A percentile compares a stretch with the other conserved stretches of the same genome.
phyloP scores from a whole-genome alignment of 768 basidiomycete genomes.

The Termitomyces titanicus region DNA sequence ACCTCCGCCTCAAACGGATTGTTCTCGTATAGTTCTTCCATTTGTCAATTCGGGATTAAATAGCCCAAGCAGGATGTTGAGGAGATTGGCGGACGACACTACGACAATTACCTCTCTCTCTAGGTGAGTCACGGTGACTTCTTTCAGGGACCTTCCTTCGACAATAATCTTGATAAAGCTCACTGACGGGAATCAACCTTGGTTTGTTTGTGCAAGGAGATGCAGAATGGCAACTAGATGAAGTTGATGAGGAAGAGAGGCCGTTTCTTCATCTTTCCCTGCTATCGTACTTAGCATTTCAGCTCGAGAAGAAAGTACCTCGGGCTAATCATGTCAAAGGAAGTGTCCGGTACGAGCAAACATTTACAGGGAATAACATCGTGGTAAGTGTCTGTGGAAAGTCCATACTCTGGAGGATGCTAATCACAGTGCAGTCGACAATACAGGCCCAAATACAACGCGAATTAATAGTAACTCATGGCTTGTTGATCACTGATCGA shows the following conservation, averaged over 20 bases:
- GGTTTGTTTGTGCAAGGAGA: background rate
- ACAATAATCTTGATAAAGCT: background rate
- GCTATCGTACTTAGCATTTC: slow-evolving; percentile 84
- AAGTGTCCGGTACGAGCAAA: slow-evolving; percentile 82
- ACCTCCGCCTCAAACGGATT: background rate
- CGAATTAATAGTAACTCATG: slow-evolving; percentile 72
- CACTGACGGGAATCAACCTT: background rate
- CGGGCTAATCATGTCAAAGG: slow-evolving; percentile 86
- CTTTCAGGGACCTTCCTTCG: background rate
- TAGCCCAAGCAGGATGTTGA: background rate
- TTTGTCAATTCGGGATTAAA: too few species aligned
- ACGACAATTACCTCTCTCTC: background rate
- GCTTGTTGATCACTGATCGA: slow-evolving; percentile 70
- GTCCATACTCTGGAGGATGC: background rate
- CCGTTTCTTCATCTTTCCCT: slow-evolving; percentile 57
- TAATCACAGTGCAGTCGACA: slow-evolving; percentile 54
- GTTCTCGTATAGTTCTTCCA: background rate
- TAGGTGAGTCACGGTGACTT: background rate
- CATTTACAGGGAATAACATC: slow-evolving; percentile 95
- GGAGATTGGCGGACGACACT: background rate
- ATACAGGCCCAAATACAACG: slow-evolving; percentile 85
- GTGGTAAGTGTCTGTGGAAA: slow-evolving; percentile 56
- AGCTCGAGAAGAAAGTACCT: slow-evolving; percentile 85
- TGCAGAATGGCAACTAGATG: background rate
- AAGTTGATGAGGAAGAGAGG: background rate